A percentile compares a stretch with the other conserved stretches of the same genome.
Conservation (phyloP, 75 land plant genomes). For the Pinus taeda region DNA sequence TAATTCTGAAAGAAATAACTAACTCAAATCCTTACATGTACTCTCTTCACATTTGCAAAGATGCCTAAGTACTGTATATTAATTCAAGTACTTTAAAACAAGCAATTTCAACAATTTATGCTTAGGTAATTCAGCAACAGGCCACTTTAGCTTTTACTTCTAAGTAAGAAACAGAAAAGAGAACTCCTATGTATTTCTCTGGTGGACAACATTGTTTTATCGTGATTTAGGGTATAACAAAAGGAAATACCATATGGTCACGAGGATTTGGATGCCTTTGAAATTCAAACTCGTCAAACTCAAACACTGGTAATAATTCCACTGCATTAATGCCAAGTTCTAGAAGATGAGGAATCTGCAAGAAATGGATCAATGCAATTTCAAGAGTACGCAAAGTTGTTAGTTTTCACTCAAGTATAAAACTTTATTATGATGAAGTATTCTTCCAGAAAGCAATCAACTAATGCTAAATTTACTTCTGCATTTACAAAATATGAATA, state of each 20-base stretch:
- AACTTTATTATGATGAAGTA: too few relatives aligned
- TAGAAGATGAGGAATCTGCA: constrained; percentile 89
- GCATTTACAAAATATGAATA: not conserved
- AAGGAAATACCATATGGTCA: constrained; percentile 80
- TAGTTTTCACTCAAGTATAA: too few relatives aligned
- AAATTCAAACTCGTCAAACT: constrained; percentile 96
- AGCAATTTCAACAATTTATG: not conserved
- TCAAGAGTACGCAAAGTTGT: not conserved
- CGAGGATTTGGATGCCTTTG: constrained; percentile 88
- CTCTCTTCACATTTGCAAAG: not conserved
- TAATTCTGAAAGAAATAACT: not conserved
- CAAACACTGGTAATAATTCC: constrained; percentile 92
- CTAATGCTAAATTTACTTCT: not conserved
- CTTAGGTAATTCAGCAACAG: not conserved
- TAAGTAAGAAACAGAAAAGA: not conserved
- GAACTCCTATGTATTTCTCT: not conserved
- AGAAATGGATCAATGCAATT: not conserved
- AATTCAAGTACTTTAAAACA: not conserved
- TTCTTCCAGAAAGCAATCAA: not conserved
- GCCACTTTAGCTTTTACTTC: not conserved
- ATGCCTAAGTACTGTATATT: not conserved
- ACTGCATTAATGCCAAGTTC: constrained; percentile 97
- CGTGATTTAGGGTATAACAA: not conserved
- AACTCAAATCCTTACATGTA: not conserved
- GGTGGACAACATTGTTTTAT: not conserved